These are phyloP conservation scores for Aspergillus steynii DNA, from an alignment of 495 filamentous ascomycete species.

Conservation along the genomic window DNA sequence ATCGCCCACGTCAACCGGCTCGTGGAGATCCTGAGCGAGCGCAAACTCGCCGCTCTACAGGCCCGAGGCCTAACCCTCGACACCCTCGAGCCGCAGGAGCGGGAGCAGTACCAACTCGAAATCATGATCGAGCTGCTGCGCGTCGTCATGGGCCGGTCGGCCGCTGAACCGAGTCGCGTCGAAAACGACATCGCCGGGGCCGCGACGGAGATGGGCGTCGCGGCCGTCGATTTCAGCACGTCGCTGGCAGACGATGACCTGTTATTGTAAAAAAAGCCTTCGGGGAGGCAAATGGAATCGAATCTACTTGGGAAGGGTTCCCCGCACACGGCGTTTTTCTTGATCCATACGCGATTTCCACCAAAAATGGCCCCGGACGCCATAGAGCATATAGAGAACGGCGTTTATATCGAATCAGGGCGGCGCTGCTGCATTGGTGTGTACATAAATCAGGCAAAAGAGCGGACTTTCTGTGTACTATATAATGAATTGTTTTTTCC, in stretches of 20 bases:
- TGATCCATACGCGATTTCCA: background rate
- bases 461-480: background rate
- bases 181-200: slow-evolving; percentile 46
- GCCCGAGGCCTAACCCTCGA: slow-evolving; percentile 36
- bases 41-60: slow-evolving; percentile 35
- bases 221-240: slow-evolving; percentile 33
- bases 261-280: slow-evolving; percentile 18
- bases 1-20: slow-evolving; percentile 40
- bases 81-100: slow-evolving; percentile 41
- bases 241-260: slow-evolving; percentile 33
- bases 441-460: background rate
- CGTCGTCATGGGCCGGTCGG: slow-evolving; percentile 49
- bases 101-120: slow-evolving; percentile 49
- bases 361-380: background rate
- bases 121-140: slow-evolving; percentile 53
- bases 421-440: background rate
- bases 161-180: slow-evolving; percentile 30
- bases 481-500: background rate
- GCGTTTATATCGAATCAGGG: background rate
- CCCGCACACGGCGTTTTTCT: background rate
- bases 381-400: background rate
- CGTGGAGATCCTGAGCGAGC: slow-evolving; percentile 38
- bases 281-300: background rate
- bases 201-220: slow-evolving; percentile 57
- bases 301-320: background rate